phyloP scores from a whole-genome alignment of 1,284 basidiomycete species.

The Taiwanofungus camphoratus region DNA sequence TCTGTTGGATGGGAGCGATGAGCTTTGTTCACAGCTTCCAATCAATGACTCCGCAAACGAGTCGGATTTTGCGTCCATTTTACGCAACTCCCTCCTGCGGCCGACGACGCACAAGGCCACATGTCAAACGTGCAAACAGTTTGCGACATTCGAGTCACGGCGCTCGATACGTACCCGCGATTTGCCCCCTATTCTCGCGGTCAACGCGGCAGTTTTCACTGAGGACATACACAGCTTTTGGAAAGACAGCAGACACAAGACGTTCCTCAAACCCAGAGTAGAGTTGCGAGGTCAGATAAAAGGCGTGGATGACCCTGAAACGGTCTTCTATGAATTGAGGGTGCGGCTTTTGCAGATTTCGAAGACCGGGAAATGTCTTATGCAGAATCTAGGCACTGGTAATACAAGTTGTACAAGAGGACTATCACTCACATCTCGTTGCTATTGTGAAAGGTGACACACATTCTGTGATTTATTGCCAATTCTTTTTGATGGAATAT shows the following conservation, averaged over 20 bases:
- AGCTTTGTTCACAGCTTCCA: slow-evolving; percentile 24
- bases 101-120: slow-evolving; percentile 82
- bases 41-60: slow-evolving; percentile 45
- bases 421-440: slow-evolving; percentile 82
- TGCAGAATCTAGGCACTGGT: slow-evolving; percentile 58
- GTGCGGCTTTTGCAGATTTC: slow-evolving; percentile 31
- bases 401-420: slow-evolving; percentile 77
- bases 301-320: slow-evolving; percentile 50
- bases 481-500: background rate
- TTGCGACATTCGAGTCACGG: slow-evolving; percentile 66
- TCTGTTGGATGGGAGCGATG: background rate
- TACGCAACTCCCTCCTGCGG: slow-evolving; percentile 76
- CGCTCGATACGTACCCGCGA: slow-evolving; percentile 64
- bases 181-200: slow-evolving; percentile 81
- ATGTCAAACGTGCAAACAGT: slow-evolving; percentile 80
- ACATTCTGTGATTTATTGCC: too few species aligned
- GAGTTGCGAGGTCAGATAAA: slow-evolving; percentile 54
- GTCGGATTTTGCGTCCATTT: slow-evolving; percentile 64
- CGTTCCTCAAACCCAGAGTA: slow-evolving; percentile 51
- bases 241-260: slow-evolving; percentile 56
- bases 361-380: slow-evolving; percentile 1
- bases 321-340: slow-evolving; percentile 65
- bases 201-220: slow-evolving; percentile 82
- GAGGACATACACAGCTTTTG: slow-evolving; percentile 76
- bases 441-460: slow-evolving; percentile 74